Percentiles rank a stretch among this genome's conserved stretches.
These are phyloP conservation scores for Phytopythium cucurbitacearum DNA, from an alignment of 352 stramenopile genomes.

Conservation along the genomic window DNA sequence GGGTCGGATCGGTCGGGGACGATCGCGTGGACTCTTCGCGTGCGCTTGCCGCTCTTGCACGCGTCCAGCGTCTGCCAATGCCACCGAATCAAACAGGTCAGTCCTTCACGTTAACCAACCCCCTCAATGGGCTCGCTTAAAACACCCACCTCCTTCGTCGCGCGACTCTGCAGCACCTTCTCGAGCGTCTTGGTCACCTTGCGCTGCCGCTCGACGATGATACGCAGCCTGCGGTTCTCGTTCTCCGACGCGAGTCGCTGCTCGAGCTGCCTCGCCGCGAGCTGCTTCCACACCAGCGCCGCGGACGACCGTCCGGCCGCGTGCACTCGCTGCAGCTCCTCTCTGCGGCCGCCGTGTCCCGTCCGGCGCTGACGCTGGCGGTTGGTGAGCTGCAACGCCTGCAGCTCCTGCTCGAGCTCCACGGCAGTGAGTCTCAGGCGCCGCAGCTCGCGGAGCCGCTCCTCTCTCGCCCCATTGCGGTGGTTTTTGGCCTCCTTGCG, in stretches of 20 bases:
- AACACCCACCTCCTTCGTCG: constrained; percentile 17
- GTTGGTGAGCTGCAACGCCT: constrained; percentile 6
- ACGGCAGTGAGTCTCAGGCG: constrained; percentile 13
- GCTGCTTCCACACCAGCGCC: constrained; percentile 21
- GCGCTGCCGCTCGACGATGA: constrained; percentile 20
- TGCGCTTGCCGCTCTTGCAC: constrained; percentile 19
- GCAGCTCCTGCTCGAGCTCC: constrained; percentile 11
- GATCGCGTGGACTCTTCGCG: constrained; percentile 18
- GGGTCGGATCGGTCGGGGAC: constrained; percentile 19
- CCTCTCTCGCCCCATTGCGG: constrained; percentile 28
- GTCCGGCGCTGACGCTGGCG: background rate
- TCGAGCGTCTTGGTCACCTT: constrained; percentile 28
- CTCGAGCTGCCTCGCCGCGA: constrained; percentile 27
- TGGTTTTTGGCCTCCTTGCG: constrained; percentile 15
- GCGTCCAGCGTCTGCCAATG: constrained; percentile 21
- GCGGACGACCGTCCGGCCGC: constrained; percentile 1
- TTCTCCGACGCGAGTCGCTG: constrained; percentile 20
- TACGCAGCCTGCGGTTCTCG: constrained; percentile 25
- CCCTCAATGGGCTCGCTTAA: background rate
- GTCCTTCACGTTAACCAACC: background rate
- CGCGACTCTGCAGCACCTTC: constrained; percentile 24
- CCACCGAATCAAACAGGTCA: background rate
- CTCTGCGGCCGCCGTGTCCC: no score
- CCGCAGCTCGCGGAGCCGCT: constrained; percentile 25
- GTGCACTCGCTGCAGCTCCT: constrained; percentile 4